Evolutionary conservation across 202 grass and related monocot genomes (phyloP), one percentile per base, ranked within the genome.

Genomic region (Elaeis oleifera): DNA sequence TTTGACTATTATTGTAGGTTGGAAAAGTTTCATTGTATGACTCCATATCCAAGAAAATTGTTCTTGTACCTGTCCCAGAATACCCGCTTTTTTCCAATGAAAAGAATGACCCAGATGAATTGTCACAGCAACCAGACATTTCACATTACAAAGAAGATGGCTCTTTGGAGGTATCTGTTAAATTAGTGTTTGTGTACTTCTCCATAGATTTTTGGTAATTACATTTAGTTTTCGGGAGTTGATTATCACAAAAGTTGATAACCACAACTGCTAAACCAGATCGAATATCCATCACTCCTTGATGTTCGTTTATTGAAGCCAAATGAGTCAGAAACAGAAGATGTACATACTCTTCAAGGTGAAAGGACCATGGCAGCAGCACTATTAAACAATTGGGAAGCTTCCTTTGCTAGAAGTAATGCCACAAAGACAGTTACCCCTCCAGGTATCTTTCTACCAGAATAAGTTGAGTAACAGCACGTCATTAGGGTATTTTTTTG

Each of bases 61-160:
- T 89, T 54, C 78, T 97, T n/a, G 20, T 76, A 52, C 88, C 87
- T 56, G 77, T 92, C 68, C 77, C 77, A 11, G 81, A 84, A 36
- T 84, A 92, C 81, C 81, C 88, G 63, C 75, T 97, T 15, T 27
- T 67, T 39, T 20, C 36, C 5, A 57, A 79, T 36, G 83, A 73
- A 75, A 72, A 67, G 0, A 19, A 72, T 23, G n/a, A 29, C 6
- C 65, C 74, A 61, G 79, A 90, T 0, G 68, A 84, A 52, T 61
- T 65, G 28, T 65, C 76, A 71, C 49, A 58, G 70, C 59, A 73
- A 23, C 15, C 54, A 23, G 65, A 73, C 66, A 36, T 71, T 21
- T 84, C 82, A 31, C 71, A 84, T 31, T 97, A 97, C 68, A 86
- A 75, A 22, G 88, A 97, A 74, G 92, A 97, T 84, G 88, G 84